A percentile compares a stretch with the other conserved stretches of the same genome.
phyloP scores from a whole-genome alignment of 2,329 filamentous ascomycete genomes.

The Tolypocladium tundrense region DNA sequence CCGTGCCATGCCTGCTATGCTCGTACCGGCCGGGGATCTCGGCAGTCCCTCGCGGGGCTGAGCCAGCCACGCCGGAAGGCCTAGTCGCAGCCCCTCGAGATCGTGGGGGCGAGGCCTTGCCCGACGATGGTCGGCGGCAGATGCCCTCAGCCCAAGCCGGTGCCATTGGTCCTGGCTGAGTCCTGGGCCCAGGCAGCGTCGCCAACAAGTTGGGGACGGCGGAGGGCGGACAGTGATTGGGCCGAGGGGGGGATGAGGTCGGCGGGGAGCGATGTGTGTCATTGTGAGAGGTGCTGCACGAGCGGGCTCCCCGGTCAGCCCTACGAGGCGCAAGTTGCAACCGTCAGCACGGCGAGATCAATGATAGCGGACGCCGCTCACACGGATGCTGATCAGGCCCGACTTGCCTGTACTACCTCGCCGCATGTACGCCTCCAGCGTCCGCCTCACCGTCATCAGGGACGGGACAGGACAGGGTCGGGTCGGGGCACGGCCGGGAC shows the following conservation, averaged over 20 bases:
- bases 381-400: background rate
- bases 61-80: background rate
- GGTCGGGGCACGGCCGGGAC: no score
- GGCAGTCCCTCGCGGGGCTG: background rate
- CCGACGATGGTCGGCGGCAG: background rate
- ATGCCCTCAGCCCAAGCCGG: background rate
- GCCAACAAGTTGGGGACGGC: background rate
- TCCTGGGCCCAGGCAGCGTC: background rate
- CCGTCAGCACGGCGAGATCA: background rate
- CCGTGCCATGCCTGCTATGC: background rate
- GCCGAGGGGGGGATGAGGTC: background rate
- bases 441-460: no score
- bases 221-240: background rate
- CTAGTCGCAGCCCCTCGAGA: background rate
- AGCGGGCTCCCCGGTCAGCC: conserved; percentile 3
- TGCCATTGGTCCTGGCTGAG: background rate
- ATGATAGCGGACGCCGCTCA: background rate
- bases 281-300: background rate
- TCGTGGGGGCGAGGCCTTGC: background rate
- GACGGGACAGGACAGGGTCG: no score
- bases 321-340: conserved; percentile 2
- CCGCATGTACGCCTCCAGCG: background rate
- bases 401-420: background rate
- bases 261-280: background rate
- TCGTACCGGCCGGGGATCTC: background rate